Conservation (phyloP, 2,329 filamentous ascomycete species). For the Aspergillus pseudoviridinutans region DNA sequence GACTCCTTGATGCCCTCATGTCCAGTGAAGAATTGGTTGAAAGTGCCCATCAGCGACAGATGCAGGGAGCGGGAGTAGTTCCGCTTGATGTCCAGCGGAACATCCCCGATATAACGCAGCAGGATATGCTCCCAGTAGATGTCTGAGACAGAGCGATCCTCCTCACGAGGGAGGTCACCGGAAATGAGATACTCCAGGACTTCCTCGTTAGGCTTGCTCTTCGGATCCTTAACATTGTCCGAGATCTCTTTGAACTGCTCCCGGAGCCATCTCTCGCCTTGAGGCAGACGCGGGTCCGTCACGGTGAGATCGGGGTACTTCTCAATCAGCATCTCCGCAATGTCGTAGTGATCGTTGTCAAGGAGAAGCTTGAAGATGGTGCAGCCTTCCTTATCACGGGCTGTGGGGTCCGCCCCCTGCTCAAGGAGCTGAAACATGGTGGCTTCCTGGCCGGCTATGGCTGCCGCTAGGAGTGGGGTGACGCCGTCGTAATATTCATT, state of each 20-base stretch:
- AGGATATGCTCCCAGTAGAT: slow-evolving; percentile 12
- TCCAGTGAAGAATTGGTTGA: slow-evolving; percentile 1
- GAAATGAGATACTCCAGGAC: slow-evolving; percentile 4
- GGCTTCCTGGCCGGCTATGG: not conserved
- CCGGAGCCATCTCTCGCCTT: slow-evolving; percentile 3
- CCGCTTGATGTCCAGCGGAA: slow-evolving; percentile 5
- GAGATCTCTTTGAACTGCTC: slow-evolving; percentile 2
- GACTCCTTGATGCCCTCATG: slow-evolving; percentile 6
- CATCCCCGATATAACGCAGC: slow-evolving; percentile 9
- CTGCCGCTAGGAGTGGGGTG: slow-evolving; percentile 6
- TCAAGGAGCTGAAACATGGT: slow-evolving; percentile 1
- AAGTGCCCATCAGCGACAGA: slow-evolving; percentile 6
- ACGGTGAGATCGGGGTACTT: not conserved
- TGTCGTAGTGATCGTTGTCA: not conserved
- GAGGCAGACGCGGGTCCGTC: slow-evolving; percentile 3
- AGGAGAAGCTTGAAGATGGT: slow-evolving; percentile 6
- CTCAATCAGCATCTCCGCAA: slow-evolving; percentile 1
- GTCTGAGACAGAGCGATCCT: slow-evolving; percentile 1
- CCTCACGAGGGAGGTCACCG: not conserved
- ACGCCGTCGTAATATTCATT: not conserved
- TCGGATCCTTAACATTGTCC: not conserved
- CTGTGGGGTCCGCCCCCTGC: not conserved
- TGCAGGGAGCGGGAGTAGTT: slow-evolving; percentile 5
- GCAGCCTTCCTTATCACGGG: slow-evolving; percentile 5
- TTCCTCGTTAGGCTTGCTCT: slow-evolving; percentile 1